A percentile compares a stretch with the other conserved stretches of the same genome.
phyloP scores from a whole-genome alignment of 305 asterid species.

The Fraxinus latifolia region DNA sequence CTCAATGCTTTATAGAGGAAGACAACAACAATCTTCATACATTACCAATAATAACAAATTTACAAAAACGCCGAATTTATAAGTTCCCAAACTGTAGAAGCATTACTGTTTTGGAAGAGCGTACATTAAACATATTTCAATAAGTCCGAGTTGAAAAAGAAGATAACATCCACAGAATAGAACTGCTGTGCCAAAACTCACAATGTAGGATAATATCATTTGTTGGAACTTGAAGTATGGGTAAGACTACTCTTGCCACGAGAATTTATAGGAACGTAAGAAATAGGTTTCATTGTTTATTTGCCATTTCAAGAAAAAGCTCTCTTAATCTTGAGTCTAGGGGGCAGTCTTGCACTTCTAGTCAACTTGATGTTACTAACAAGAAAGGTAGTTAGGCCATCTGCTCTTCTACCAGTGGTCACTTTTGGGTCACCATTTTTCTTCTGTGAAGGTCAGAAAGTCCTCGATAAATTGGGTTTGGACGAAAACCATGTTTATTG shows the following conservation, averaged over 20 bases:
- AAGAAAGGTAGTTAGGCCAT: conserved; percentile 43
- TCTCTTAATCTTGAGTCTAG: conserved; percentile 22
- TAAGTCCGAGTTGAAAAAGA: too few species aligned
- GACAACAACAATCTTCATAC: too few species aligned
- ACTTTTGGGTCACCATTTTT: conserved; percentile 85
- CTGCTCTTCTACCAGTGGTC: conserved; percentile 75
- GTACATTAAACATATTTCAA: too few species aligned
- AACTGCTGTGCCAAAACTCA: not conserved
- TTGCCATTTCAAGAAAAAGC: not conserved
- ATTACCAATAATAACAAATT: too few species aligned
- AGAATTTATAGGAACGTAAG: not conserved
- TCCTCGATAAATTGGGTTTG: conserved; percentile 56
- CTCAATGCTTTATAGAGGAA: too few species aligned
- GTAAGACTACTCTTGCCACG: not conserved
- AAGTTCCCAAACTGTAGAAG: too few species aligned
- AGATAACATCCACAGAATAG: too few species aligned
- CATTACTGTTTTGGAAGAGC: too few species aligned
- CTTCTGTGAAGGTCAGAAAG: conserved; percentile 71
- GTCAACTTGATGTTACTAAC: conserved; percentile 71
- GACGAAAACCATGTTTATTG: conserved; percentile 64
- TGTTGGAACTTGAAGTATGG: not conserved
- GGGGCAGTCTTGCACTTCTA: conserved; percentile 82
- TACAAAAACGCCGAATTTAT: too few species aligned
- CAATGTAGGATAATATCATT: not conserved
- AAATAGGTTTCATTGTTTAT: not conserved